These are phyloP conservation scores for Coleophoma cylindrospora DNA, from an alignment of 2,329 filamentous ascomycete species.

Conservation along the genomic window DNA sequence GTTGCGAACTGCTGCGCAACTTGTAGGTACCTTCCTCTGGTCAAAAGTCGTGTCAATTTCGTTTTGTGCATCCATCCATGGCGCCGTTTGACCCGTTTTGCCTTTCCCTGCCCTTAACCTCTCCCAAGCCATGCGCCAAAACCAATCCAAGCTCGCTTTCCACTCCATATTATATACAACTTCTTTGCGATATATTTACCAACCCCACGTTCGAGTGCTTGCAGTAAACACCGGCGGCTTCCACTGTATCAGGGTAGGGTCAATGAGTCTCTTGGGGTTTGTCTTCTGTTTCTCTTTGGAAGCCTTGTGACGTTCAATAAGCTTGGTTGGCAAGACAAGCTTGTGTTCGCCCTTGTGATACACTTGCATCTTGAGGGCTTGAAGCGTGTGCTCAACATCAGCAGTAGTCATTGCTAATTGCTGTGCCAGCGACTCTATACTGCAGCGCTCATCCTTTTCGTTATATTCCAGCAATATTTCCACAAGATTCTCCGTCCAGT, in stretches of 20 bases:
- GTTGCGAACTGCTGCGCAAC: too few species aligned
- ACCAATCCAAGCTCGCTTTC: not conserved
- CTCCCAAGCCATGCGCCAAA: not conserved
- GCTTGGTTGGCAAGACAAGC: conserved; percentile 81
- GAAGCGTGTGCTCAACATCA: conserved; percentile 91
- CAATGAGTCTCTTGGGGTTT: conserved; percentile 73
- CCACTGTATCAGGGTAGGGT: conserved; percentile 79
- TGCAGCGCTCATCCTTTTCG: conserved; percentile 65
- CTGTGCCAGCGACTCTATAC: conserved; percentile 78
- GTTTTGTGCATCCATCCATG: too few species aligned
- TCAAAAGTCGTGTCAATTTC: too few species aligned
- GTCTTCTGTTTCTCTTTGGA: conserved; percentile 74
- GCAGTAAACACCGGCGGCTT: conserved; percentile 94
- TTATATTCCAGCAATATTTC: conserved; percentile 75
- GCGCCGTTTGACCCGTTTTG: too few species aligned
- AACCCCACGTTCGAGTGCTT: conserved; percentile 89
- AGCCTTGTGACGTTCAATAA: conserved; percentile 59
- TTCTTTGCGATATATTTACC: conserved; percentile 44
- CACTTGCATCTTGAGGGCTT: conserved; percentile 89
- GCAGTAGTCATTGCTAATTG: conserved; percentile 92
- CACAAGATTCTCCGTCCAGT: conserved; percentile 94
- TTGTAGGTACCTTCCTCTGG: too few species aligned
- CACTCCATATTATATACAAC: not conserved
- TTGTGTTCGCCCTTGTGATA: conserved; percentile 97
- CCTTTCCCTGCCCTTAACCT: too few species aligned